Evolutionary conservation across 176 grass and related monocot genomes (phyloP), one percentile per base, ranked within the genome.

Genomic region (Tillandsia fasciculata): DNA sequence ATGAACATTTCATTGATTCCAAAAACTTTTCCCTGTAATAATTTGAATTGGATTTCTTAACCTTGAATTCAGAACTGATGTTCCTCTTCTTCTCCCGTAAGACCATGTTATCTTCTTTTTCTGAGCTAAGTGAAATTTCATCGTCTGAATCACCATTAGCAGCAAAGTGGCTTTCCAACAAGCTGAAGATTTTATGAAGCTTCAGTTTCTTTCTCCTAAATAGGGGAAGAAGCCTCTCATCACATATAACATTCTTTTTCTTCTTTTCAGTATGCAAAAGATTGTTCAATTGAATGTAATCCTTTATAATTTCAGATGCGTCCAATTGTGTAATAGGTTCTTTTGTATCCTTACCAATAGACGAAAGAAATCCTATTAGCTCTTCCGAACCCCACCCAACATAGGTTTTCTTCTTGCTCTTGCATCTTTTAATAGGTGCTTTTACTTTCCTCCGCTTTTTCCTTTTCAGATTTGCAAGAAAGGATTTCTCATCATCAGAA

Each of bases 161-260:
- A 52, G 83, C 86, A 79, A 90, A 72, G 80, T 97, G 93, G 9
- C 12, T 70, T 79, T 77, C 68, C 74, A 97, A 64, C 74, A 92
- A 69, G 70, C 53, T 92, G 71, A 74, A 72, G 54, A 97, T 87
- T 71, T 15, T 83, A 74, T 75, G 79, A 49, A 64, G 79, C 51
- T 78, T 97, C 70, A 97, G 9, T 81, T 83, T 92, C 52, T 26
- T 81, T 71, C 81, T 97, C 49, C 59, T 82, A 77, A 97, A 97
- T 47, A 97, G 76, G 66, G 74, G 17, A 9, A 8, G 52, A 18
- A 97, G 72, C 23, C 64, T 84, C 59, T 72, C 68, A 79, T 97
- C 93, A 85, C 83, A 90, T 28, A 70, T 26, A 13, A 97, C 87
- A 65, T 11, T 12, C n/a, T 72, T 83, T 81, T 87, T 91, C 76